These are phyloP conservation scores for Ramaria rubella DNA, from an alignment of 768 basidiomycete species.

Conservation along the genomic window DNA sequence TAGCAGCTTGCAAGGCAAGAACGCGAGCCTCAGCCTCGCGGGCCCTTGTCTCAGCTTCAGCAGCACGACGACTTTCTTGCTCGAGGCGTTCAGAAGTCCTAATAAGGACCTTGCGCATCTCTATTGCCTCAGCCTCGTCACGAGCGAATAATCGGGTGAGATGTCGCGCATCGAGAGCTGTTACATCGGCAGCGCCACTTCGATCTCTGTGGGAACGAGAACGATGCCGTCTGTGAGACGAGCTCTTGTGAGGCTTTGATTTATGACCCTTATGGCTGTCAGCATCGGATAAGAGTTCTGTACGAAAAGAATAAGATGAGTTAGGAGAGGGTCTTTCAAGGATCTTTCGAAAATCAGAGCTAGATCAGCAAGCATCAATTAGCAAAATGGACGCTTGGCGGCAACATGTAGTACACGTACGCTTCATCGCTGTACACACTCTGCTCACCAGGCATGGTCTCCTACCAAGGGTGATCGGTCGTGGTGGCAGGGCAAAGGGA, in stretches of 20 bases:
- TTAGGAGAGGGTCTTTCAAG: constrained; percentile 6
- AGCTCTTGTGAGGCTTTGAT: background rate
- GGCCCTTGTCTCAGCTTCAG: constrained; percentile 3
- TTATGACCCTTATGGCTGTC: constrained; percentile 5
- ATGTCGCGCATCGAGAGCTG: background rate
- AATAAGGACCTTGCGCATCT: background rate
- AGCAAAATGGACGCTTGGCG: background rate
- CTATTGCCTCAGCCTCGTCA: background rate
- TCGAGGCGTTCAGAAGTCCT: constrained; percentile 3
- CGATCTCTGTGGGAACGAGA: background rate
- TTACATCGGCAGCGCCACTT: background rate
- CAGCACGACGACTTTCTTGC: constrained; percentile 1
- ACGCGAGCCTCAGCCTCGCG: constrained; percentile 8
- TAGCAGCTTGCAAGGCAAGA: background rate
- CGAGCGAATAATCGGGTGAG: background rate
- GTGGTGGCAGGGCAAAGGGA: background rate
- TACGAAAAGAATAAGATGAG: background rate
- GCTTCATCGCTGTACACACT: constrained; percentile 1
- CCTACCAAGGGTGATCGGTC: background rate
- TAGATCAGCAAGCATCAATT: background rate
- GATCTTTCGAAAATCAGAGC: constrained; percentile 9
- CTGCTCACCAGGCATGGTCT: constrained; percentile 6
- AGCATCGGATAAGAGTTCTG: background rate
- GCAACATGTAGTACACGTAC: background rate
- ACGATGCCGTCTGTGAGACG: background rate